These are phyloP conservation scores for Paxillus rubicundulus DNA, from an alignment of 768 basidiomycete genomes.

Conservation along the genomic window DNA sequence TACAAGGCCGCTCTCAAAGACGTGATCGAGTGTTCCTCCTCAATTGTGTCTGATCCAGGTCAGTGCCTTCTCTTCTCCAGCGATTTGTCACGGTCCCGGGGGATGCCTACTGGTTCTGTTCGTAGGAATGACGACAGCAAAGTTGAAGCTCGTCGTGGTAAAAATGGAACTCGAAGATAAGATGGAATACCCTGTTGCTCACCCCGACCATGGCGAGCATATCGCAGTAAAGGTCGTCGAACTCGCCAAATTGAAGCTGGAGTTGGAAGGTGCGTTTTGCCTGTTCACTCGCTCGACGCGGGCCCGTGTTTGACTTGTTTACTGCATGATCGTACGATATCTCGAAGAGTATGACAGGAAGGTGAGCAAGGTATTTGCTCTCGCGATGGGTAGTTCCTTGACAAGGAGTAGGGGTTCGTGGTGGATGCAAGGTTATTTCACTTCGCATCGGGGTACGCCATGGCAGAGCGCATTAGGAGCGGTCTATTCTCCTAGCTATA, in stretches of 20 bases:
- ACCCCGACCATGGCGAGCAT: constrained; percentile 84
- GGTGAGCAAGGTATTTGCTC: constrained; percentile 33
- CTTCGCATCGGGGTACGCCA: constrained; percentile 66
- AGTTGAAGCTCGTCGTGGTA: constrained; percentile 83
- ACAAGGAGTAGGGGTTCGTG: constrained; percentile 47
- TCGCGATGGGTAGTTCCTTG: not conserved
- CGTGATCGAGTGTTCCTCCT: constrained; percentile 60
- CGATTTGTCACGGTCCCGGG: not conserved
- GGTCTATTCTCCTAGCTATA: constrained; percentile 22
- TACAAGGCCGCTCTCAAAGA: constrained; percentile 56
- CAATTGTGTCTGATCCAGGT: constrained; percentile 75
- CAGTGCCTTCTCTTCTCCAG: not conserved
- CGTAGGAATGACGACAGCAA: constrained; percentile 89
- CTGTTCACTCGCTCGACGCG: not conserved
- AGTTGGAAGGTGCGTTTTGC: constrained; percentile 61
- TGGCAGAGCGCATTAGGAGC: constrained; percentile 42
- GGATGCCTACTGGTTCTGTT: not conserved
- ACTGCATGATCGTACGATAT: not conserved
- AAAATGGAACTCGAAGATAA: constrained; percentile 63
- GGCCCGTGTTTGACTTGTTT: not conserved
- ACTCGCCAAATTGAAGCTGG: constrained; percentile 56
- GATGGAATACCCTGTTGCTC: constrained; percentile 66
- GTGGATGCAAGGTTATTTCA: constrained; percentile 79
- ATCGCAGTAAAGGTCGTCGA: constrained; percentile 74
- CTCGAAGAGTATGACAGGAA: constrained; percentile 54